phyloP scores from a whole-genome alignment of 2,329 filamentous ascomycete genomes.

The Microcera coccophila region DNA sequence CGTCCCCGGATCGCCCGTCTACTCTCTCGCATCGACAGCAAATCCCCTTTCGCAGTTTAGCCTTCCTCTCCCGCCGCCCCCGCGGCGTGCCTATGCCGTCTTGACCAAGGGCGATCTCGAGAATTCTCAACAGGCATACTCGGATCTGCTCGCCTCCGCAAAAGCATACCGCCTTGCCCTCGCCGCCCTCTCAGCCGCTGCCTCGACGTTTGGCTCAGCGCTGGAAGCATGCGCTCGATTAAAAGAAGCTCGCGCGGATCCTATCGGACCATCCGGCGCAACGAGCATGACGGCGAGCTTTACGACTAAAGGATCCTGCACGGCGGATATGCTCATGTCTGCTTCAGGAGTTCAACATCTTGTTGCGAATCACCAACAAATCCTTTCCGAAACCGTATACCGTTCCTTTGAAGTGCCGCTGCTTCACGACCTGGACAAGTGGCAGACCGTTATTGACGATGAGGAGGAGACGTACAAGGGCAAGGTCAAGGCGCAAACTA shows the following conservation, averaged over 20 bases:
- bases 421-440: slow-evolving; percentile 65
- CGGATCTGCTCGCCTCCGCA: slow-evolving; percentile 57
- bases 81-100: slow-evolving; percentile 54
- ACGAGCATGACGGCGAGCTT: slow-evolving; percentile 46
- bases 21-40: slow-evolving; percentile 60
- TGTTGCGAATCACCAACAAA: slow-evolving; percentile 66
- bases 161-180: slow-evolving; percentile 63
- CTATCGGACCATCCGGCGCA: slow-evolving; percentile 40
- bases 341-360: slow-evolving; percentile 64
- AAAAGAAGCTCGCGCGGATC: slow-evolving; percentile 62
- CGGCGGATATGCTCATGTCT: slow-evolving; percentile 59
- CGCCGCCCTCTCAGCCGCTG: slow-evolving; percentile 55
- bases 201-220: slow-evolving; percentile 60
- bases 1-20: slow-evolving; percentile 60
- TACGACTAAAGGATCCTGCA: slow-evolving; percentile 50
- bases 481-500: slow-evolving; percentile 51
- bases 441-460: slow-evolving; percentile 60
- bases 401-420: slow-evolving; percentile 64
- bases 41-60: slow-evolving; percentile 57
- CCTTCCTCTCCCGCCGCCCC: slow-evolving; percentile 58
- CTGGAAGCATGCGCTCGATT: slow-evolving; percentile 65
- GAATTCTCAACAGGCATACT: slow-evolving; percentile 58
- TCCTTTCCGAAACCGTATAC: slow-evolving; percentile 65
- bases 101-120: slow-evolving; percentile 62
- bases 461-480: slow-evolving; percentile 59